Base-by-base conservation (phyloP, 495 filamentous ascomycete genomes). In the Tetracladium setigerum region DNA sequence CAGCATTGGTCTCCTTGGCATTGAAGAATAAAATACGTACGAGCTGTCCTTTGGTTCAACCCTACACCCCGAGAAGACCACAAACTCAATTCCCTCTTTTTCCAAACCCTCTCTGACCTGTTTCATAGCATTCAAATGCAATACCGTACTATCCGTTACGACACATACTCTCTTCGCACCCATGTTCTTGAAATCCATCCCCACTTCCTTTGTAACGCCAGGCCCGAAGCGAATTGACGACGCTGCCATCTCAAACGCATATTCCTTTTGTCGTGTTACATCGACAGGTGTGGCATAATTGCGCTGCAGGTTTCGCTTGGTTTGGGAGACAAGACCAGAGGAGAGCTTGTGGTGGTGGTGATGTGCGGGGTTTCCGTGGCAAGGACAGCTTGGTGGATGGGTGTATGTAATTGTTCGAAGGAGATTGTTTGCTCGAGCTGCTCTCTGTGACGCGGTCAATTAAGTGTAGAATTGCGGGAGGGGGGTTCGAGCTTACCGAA, bases 161-260 rank as follows among this genome's bases (percentile, higher is more conserved):
- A 98, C 81, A 59, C 86, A 85, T 31, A 98, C 90, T 27, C 81
- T 79, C 67, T 86, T 86, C 2, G 82, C 78, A 13, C 83, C 82
- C 76, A 98, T 78, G 61, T 97, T 98, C 66, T 78, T 78, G 56
- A 98, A 83, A 65, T 98, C 92, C 92, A 98, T 98, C 50, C 92
- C 92, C n/a, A 97, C 89, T 66, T 98, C 92, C 62, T 85, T 83
- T 12, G 92, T 98, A n/a, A 80, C 82, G 4, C 92, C 92, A 0
- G 87, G 85, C 0, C 92, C 92, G 56, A 95, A 98, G 13, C 94
- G 83, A 59, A 98, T 95, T 36, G 81, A 86, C 1, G 87, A 92
- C 4, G 92, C 87, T 1, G 84, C 92, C 90, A 98, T 95, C 66
- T 98, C 91, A 60, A 98, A 98, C 31, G 92, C 92, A 69, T 97